A percentile compares a stretch with the other conserved stretches of the same genome.
Evolutionary conservation across 495 filamentous ascomycete genomes (phyloP).

Genomic region (Penicillium lividum): DNA sequence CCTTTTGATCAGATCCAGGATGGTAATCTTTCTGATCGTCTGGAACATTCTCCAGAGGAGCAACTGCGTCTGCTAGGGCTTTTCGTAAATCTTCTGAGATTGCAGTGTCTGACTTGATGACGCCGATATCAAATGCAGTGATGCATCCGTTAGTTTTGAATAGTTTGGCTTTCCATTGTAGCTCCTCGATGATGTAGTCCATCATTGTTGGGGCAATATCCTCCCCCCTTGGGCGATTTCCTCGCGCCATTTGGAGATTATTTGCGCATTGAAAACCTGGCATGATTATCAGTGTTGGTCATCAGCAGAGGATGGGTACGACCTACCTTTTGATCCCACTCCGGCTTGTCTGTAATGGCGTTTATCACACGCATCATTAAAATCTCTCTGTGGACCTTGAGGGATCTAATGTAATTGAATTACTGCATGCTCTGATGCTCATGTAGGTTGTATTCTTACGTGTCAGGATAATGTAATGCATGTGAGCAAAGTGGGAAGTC

Average conservation of each 20-base stretch:
- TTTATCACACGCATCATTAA: conserved; percentile 40
- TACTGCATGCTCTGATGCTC: not conserved
- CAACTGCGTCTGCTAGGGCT: conserved; percentile 23
- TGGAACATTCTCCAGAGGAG: conserved; percentile 45
- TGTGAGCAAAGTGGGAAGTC: not conserved
- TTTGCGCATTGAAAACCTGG: conserved; percentile 46
- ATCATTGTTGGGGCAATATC: conserved; percentile 50
- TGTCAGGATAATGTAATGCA: not conserved
- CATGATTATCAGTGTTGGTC: not conserved
- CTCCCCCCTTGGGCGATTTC: conserved; percentile 29
- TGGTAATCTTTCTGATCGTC: conserved; percentile 58
- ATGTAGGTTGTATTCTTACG: not conserved
- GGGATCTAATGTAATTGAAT: not conserved
- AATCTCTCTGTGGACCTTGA: conserved; percentile 8
- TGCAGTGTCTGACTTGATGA: conserved; percentile 41
- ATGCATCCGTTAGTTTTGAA: conserved; percentile 33
- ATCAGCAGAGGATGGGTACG: not conserved
- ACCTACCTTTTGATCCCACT: conserved; percentile 50
- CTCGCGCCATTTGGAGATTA: conserved; percentile 39
- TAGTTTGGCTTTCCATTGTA: conserved; percentile 44
- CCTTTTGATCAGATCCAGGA: conserved; percentile 52
- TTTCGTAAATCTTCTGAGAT: conserved; percentile 28
- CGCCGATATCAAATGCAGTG: conserved; percentile 28
- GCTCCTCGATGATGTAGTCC: conserved; percentile 51
- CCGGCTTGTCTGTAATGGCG: conserved; percentile 43